Evolutionary conservation across 352 stramenopile genomes (phyloP), one percentile per base, ranked within the genome.

Genomic region (Globisporangium splendens): DNA sequence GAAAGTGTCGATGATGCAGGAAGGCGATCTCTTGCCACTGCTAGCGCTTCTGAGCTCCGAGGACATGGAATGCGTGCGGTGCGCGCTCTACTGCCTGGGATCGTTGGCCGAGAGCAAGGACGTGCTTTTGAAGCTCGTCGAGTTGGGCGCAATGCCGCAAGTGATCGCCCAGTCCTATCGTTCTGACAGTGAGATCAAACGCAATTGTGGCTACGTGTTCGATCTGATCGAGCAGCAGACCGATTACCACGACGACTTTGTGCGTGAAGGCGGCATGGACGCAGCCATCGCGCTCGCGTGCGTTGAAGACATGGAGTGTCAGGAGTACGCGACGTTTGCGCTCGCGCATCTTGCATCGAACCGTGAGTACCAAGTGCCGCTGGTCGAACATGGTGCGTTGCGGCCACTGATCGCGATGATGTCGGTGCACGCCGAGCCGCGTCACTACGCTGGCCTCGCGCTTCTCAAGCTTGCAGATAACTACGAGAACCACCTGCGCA

Each of bases 401-500:
- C 81, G 86, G 24, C 95, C 95, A n/a, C 68, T 99, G 5, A 96
- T 99, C 44, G 89, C 89, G 1, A 98, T 99, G 86, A 97, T 99
- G 81, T 89, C 86, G 33, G 88, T 93, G 18, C 89, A 98, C 59
- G 86, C 91, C 3, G 91, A 98, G 63, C 91, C 93, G 18, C 82
- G 93, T 11, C 92, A 98, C 68, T 99, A 98, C 71, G 96, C 96
- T 28, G 93, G 93, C 1, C 73, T 98, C 13, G 96, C 96, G 46
- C 75, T 99, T n/a, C 82, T 99, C 35, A 98, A 99, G 68, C 81
- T 99, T 41, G 95, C 95, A 13, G 95, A 99, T 72, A 99, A 99
- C 67, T 98, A 98, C 69, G 91, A 98, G 66, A 98, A 98, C 72
- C 96, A 99, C 66, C 56, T 98, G 44, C 83, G 82, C 31, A 98